A percentile compares a stretch with the other conserved stretches of the same genome.
Evolutionary conservation across 2,329 filamentous ascomycete species (phyloP).

Genomic region (Ilyonectria mors-panacis): DNA sequence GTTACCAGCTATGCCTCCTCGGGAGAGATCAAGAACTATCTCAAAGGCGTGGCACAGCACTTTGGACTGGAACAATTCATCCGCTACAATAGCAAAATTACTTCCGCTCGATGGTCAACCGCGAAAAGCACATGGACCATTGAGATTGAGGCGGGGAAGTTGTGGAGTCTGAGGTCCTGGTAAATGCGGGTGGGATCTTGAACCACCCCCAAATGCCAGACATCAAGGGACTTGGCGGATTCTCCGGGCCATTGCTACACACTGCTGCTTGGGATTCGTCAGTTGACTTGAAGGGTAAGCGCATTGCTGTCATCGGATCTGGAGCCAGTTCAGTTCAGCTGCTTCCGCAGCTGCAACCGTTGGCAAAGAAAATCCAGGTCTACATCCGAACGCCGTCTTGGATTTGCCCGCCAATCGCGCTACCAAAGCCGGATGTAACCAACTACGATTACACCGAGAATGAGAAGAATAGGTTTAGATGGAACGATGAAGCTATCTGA

Average conservation of each 20-base stretch:
- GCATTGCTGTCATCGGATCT: constrained; percentile 56
- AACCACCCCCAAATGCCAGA: constrained; percentile 62
- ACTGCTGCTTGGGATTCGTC: constrained; percentile 61
- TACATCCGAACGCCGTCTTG: constrained; percentile 63
- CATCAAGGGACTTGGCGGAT: constrained; percentile 62
- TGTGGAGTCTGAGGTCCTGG: constrained; percentile 33
- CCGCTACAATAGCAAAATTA: constrained; percentile 34
- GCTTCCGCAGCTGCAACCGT: constrained; percentile 58
- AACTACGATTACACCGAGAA: constrained; percentile 32
- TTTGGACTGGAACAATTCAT: constrained; percentile 53
- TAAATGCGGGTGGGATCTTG: constrained; percentile 41
- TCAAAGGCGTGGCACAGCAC: constrained; percentile 56
- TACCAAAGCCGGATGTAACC: constrained; percentile 14
- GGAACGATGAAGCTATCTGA: constrained; percentile 27
- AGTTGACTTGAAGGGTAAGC: constrained; percentile 52
- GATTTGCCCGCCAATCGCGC: constrained; percentile 55
- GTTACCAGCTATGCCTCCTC: constrained; percentile 52
- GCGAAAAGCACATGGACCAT: constrained; percentile 54
- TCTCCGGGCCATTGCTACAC: constrained; percentile 62
- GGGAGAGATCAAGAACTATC: constrained; percentile 57
- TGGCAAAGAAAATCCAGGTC: constrained; percentile 57
- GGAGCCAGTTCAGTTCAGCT: constrained; percentile 57
- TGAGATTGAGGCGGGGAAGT: constrained; percentile 35
- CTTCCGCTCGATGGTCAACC: constrained; percentile 51
- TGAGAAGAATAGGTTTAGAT: constrained; percentile 29